Conservation (phyloP, 2,329 filamentous ascomycete species). For the Sarocladiaceae sp. region DNA sequence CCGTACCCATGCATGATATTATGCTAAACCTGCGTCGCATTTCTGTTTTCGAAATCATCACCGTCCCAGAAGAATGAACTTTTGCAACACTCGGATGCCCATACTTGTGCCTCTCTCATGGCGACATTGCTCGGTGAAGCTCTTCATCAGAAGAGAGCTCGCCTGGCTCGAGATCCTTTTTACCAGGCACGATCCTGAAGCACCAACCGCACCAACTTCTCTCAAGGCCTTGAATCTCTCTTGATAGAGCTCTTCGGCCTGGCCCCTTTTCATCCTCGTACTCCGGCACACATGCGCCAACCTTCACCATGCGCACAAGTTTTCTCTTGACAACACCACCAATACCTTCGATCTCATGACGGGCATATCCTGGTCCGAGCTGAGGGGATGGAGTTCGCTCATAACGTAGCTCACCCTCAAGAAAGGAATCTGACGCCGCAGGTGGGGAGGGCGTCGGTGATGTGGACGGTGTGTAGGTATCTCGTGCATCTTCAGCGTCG, state of each 20-base stretch:
- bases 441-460: slow-evolving; percentile 5
- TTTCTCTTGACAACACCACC: slow-evolving; percentile 86
- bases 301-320: slow-evolving; percentile 73
- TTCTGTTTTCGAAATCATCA: not conserved
- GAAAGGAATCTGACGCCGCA: slow-evolving; percentile 16
- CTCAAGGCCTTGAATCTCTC: slow-evolving; percentile 64
- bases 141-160: slow-evolving; percentile 17
- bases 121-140: not conserved
- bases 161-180: slow-evolving; percentile 33
- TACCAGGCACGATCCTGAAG: slow-evolving; percentile 64
- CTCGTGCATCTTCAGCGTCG: slow-evolving; percentile 69
- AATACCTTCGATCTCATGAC: slow-evolving; percentile 88
- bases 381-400: slow-evolving; percentile 44
- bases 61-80: not conserved
- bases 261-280: slow-evolving; percentile 71
- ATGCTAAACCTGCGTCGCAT: not conserved
- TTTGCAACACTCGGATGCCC: not conserved
- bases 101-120: not conserved
- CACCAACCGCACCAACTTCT: slow-evolving; percentile 96
- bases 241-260: slow-evolving; percentile 58
- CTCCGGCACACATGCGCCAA: slow-evolving; percentile 82
- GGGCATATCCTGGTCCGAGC: slow-evolving; percentile 68
- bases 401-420: slow-evolving; percentile 13
- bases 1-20: not conserved
- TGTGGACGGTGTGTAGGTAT: slow-evolving; percentile 20